phyloP scores from a whole-genome alignment of 257 asterid genomes.

The Nicotiana noctiflora region DNA sequence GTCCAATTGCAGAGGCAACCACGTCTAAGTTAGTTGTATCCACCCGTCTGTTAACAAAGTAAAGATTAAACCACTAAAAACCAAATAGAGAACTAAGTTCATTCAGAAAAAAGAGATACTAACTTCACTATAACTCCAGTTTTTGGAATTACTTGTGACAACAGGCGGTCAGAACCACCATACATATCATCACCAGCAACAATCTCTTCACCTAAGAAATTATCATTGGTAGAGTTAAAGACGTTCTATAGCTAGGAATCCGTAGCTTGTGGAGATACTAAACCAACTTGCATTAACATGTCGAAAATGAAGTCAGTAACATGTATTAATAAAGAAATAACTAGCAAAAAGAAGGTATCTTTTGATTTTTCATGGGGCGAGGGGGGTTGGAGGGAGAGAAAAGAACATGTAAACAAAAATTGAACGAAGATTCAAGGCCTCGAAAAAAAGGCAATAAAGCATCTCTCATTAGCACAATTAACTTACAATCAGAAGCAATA shows the following conservation, averaged over 20 bases:
- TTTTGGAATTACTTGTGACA: slow-evolving; percentile 70
- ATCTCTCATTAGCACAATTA: neutral
- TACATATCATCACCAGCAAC: slow-evolving; percentile 88
- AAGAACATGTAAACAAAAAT: too few species aligned
- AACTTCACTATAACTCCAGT: slow-evolving; percentile 70
- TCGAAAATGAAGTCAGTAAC: neutral
- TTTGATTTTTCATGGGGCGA: too few species aligned
- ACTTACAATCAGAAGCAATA: neutral
- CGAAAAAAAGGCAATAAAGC: too few species aligned
- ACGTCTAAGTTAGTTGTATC: slow-evolving; percentile 68
- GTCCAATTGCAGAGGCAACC: slow-evolving; percentile 63
- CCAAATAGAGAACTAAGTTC: neutral
- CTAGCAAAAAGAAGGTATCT: too few species aligned
- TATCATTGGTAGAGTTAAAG: neutral
- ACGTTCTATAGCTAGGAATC: neutral
- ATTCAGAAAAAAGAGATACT: slow-evolving; percentile 18
- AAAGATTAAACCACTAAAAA: slow-evolving; percentile 3
- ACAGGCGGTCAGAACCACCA: slow-evolving; percentile 89
- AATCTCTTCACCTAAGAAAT: slow-evolving; percentile 61
- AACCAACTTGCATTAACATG: neutral
- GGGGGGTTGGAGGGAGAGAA: too few species aligned
- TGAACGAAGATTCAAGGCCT: too few species aligned
- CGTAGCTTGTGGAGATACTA: neutral
- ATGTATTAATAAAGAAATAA: too few species aligned
- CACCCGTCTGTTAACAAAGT: slow-evolving; percentile 49